Evolutionary conservation across 257 asterid genomes (phyloP), one percentile per base, ranked within the genome.

Genomic region (Gardenia jasminoides): DNA sequence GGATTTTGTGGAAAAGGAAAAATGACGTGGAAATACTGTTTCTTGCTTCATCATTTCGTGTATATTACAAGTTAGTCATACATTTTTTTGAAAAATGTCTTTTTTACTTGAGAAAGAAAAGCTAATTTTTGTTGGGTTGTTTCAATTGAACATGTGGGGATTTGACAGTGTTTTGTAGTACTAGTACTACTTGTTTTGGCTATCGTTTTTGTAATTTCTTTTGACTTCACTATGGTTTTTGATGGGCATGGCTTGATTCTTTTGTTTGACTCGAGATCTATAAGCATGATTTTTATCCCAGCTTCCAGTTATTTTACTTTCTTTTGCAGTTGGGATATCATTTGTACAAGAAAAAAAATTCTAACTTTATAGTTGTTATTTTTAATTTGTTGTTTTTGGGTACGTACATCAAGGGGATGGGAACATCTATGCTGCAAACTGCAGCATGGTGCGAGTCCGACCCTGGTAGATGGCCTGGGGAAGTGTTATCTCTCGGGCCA

Each of bases 1-100:
- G n/a, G 24, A 10, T 58, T 68, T 43, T 61, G 69, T 22, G 12
- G 74, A 72, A 77, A 71, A 26, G 64, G 76, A 44, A 70, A 72
- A 71, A 65, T 79, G 87, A 69, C 54, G 77, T 58, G 10, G 80
- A 62, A 48, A 36, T 48, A 6, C 0, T 48, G 7, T 13, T 48
- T 54, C 66, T 30, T 73, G 48, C 72, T 28, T 64, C 62, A 43
- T 30, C 79, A 64, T 76, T 76, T 33, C n/a, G 46, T 47, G 28
- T 3, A 28, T 10, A 30, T 0, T 64, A 58, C 10, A 20, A 58
- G 28, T 58, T 58, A 16, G 30, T 22, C 9, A 1, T 24, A 24
- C 66, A 22, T 61, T n/a, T 61, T 28, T 61, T 12, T 5, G n/a
- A 54, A n/a, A 59, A 22, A 10, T n/a, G 31, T n/a, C 28, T n/a